These are phyloP conservation scores for Hanseniaspora valbyensis DNA, from an alignment of 805 yeast species.

Conservation along the genomic window DNA sequence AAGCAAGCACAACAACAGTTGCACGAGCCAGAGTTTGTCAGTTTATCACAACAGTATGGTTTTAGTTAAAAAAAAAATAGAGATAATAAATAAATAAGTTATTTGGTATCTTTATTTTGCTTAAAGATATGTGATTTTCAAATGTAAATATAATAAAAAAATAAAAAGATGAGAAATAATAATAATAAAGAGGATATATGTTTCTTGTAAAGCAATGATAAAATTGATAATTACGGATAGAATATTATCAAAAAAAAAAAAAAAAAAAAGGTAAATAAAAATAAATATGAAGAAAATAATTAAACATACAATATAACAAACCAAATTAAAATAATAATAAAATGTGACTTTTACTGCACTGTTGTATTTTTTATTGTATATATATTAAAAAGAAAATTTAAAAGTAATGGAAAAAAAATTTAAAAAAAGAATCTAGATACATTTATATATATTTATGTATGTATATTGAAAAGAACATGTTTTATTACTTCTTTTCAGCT, in stretches of 20 bases:
- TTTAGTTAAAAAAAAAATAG: no score
- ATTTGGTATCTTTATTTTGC: no score
- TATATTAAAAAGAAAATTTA: no score
- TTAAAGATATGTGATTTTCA: neutral
- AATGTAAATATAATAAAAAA: neutral
- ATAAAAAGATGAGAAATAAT: neutral
- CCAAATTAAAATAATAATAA: no score
- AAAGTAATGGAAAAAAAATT: no score
- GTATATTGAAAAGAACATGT: no score
- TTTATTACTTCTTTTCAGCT: no score
- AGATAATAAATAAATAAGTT: no score
- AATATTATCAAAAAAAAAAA: neutral
- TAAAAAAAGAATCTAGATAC: no score
- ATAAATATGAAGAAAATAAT: neutral
- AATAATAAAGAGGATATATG: neutral
- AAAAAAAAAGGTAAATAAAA: neutral
- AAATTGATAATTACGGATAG: neutral
- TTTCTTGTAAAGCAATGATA: neutral
- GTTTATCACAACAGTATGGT: constrained; percentile 8
- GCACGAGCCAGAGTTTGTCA: constrained; percentile 10
- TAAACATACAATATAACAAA: neutral
- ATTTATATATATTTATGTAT: no score
- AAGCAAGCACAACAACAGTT: neutral
- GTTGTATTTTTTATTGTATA: no score
- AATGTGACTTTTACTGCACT: no score